Evolutionary conservation across 202 grass and related monocot genomes (phyloP).

Genomic region (Panicum virgatum): DNA sequence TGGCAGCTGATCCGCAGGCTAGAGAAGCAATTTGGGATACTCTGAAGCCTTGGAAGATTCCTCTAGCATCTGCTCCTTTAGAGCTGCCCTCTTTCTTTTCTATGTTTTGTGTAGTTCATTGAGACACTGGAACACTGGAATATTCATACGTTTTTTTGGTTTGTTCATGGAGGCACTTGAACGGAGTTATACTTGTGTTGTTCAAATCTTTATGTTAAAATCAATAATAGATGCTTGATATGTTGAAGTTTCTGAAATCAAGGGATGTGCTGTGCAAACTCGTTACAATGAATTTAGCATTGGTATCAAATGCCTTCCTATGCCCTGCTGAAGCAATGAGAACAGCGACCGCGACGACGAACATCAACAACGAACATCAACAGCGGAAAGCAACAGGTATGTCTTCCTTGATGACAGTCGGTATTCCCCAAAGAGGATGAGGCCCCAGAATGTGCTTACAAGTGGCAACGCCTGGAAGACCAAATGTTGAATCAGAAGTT

Average conservation of each 20-base stretch:
- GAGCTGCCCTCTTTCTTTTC: too few species aligned
- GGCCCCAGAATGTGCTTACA: slow-evolving; percentile 68
- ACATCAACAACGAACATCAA: slow-evolving; percentile 69
- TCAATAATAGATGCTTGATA: background rate
- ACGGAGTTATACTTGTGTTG: background rate
- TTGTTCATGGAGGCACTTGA: background rate
- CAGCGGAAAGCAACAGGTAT: slow-evolving; percentile 42
- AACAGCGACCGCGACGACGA: slow-evolving; percentile 40
- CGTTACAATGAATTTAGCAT: background rate
- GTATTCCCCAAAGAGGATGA: slow-evolving; percentile 62
- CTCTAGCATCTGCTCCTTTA: too few species aligned
- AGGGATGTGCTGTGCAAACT: background rate
- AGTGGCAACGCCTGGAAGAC: slow-evolving; percentile 48
- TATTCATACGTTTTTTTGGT: background rate
- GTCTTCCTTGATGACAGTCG: slow-evolving; percentile 57
- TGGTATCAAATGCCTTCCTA: background rate
- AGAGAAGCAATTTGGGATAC: too few species aligned
- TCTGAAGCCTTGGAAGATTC: too few species aligned
- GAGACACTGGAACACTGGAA: too few species aligned
- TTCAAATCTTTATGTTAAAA: background rate
- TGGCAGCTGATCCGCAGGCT: too few species aligned
- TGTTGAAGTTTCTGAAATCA: background rate
- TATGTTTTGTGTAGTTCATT: too few species aligned
- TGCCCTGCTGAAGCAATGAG: slow-evolving; percentile 64
- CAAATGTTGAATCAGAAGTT: too few species aligned